Base-by-base conservation (phyloP, 148 eudicot species). In the Tetragonia tetragonoides region DNA sequence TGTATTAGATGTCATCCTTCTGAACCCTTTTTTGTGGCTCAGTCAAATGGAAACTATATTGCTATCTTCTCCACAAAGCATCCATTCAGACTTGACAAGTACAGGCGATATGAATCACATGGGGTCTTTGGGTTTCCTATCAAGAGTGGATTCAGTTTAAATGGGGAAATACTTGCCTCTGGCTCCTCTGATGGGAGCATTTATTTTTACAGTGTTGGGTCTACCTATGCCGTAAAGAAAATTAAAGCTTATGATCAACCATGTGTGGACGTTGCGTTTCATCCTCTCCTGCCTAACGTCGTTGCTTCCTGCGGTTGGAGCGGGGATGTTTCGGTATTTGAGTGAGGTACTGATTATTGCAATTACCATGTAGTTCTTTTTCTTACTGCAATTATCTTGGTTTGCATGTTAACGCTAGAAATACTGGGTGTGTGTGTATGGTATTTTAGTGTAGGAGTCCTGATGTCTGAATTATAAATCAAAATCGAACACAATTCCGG, bases 1-100 rank as follows among this genome's bases (percentile, higher is more conserved):
- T 83, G 80, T 69, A 78, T 94, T 67, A 86, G 87, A 78, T 81
- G 83, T 85, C 97, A 92, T 77, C 93, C 97, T 10, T 85, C 59
- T 24, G 89, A 92, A 74, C 89, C 93, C 17, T 78, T 86, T 65
- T 94, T 92, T 76, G 85, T 92, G 46, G 98, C 94, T 38, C 97
- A 94, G 80, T 92, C 98, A 68, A 90, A 94, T 62, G 98, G 95
- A 16, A 90, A 92, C 84, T 92, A 94, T 85, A 92, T 89, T 10
- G 97, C 97, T 61, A 92, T 90, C 11, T 89, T 94, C 83, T 94
- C 93, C 46, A 80, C 91, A 11, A 90, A 83, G 74, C 86, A 87
- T 60, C 95, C 95, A 34, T 94, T 84, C 79, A 92, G 79, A 80
- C 85, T 94, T 21, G 89, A 94, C 85, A 94, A 89, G 81, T 94